Percentiles rank a stretch among this genome's conserved stretches.
These are phyloP conservation scores for Santalum album DNA, from an alignment of 164 flowering plant species.

Conservation along the genomic window DNA sequence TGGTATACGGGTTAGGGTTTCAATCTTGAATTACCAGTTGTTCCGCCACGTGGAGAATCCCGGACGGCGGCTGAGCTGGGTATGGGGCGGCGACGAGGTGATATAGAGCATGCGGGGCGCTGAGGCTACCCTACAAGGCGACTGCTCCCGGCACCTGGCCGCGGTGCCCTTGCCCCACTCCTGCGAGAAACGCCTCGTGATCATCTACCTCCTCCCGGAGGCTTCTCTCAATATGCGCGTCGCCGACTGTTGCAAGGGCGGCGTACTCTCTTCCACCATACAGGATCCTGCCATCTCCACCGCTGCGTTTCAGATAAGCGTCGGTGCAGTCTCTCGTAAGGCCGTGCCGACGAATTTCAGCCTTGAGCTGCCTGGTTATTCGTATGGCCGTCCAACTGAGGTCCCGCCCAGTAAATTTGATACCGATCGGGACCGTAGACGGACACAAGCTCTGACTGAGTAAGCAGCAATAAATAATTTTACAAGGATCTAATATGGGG, in stretches of 20 bases:
- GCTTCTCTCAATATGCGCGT: constrained; percentile 40
- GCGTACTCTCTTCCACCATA: constrained; percentile 44
- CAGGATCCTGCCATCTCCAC: constrained; percentile 38
- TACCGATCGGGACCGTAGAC: constrained; percentile 38
- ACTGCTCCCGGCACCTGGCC: constrained; percentile 34
- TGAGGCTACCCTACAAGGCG: constrained; percentile 57
- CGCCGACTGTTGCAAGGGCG: constrained; percentile 67
- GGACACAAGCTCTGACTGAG: constrained; percentile 58
- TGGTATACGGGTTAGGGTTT: too few species aligned
- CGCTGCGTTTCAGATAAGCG: constrained; percentile 41
- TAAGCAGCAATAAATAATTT: too few species aligned
- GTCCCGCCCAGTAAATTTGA: constrained; percentile 40
- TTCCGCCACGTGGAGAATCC: too few species aligned
- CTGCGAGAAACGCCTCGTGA: too few species aligned
- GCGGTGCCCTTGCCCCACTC: too few species aligned
- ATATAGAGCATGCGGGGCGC: constrained; percentile 64
- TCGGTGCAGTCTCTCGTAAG: constrained; percentile 15
- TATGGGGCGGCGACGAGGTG: constrained; percentile 51
- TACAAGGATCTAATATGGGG: too few species aligned
- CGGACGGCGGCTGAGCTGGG: too few species aligned
- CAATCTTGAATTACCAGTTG: too few species aligned
- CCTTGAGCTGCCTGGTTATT: constrained; percentile 62
- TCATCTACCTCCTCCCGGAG: constrained; percentile 46
- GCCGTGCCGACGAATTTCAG: constrained; percentile 38
- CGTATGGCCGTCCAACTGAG: constrained; percentile 32